A percentile compares a stretch with the other conserved stretches of the same genome.
Conservation (phyloP, 164 flowering plant species). For the Echeveria elegans region DNA sequence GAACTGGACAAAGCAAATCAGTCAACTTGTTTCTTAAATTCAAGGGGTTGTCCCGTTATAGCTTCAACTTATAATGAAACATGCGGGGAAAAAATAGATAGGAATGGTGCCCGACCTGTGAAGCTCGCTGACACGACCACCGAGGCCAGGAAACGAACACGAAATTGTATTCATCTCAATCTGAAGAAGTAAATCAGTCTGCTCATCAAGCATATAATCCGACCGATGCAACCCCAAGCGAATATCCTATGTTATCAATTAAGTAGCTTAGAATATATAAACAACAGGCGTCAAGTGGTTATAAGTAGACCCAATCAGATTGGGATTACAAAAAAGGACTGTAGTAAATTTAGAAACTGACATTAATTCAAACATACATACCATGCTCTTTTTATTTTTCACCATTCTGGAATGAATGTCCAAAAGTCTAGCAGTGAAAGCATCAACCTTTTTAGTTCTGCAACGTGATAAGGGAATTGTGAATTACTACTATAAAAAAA, state of each 20-base stretch:
- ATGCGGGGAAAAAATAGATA: not conserved
- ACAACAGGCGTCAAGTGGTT: not conserved
- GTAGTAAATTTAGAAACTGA: not conserved
- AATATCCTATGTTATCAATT: conserved; percentile 47
- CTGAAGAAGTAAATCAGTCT: conserved; percentile 86
- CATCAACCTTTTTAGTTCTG: conserved; percentile 87
- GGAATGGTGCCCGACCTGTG: conserved; percentile 55
- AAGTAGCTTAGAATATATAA: conserved; percentile 13
- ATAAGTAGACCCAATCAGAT: not conserved
- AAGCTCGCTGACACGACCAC: conserved; percentile 72
- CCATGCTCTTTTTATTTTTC: conserved; percentile 74
- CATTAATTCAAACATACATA: conserved; percentile 8
- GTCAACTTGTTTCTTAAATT: not conserved
- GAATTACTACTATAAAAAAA: not conserved
- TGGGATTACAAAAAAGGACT: too few relatives aligned
- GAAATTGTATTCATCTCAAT: conserved; percentile 96
- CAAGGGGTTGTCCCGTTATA: not conserved
- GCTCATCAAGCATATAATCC: conserved; percentile 96
- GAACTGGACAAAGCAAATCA: not conserved
- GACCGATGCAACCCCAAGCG: conserved; percentile 96
- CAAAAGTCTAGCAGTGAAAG: conserved; percentile 69
- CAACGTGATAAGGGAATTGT: conserved; percentile 14
- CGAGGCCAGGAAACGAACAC: conserved; percentile 81
- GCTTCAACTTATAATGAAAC: not conserved
- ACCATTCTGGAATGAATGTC: conserved; percentile 90